These are phyloP conservation scores for Eutrema yunnanense DNA, from an alignment of 345 rosid genomes.

Conservation along the genomic window DNA sequence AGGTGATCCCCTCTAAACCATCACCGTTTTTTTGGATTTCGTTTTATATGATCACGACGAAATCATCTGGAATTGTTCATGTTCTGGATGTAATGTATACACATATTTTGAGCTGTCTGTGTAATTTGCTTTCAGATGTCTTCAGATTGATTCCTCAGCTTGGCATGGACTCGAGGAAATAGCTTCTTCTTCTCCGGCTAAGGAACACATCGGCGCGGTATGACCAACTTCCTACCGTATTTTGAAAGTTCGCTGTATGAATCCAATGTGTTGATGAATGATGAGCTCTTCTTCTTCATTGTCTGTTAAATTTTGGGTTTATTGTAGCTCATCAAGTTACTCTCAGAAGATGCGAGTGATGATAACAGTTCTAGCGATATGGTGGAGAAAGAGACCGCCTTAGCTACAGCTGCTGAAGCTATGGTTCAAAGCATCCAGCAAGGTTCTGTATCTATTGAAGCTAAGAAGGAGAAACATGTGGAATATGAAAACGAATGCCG, in stretches of 20 bases:
- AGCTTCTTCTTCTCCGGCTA: constrained; percentile 65
- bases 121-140: constrained; percentile 39
- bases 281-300: background rate
- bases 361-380: constrained; percentile 38
- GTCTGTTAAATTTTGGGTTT: background rate
- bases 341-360: constrained; percentile 50
- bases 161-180: constrained; percentile 90
- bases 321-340: constrained; percentile 66
- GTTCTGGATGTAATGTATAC: background rate
- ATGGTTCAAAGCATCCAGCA: constrained; percentile 47
- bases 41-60: background rate
- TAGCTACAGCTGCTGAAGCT: constrained; percentile 68
- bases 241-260: background rate
- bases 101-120: background rate
- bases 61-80: background rate
- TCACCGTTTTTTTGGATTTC: background rate
- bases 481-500: constrained; percentile 70
- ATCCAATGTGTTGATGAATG: background rate
- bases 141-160: constrained; percentile 61
- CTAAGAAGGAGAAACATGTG: constrained; percentile 64
- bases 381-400: constrained; percentile 57
- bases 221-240: constrained; percentile 1
- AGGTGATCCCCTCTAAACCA: constrained; percentile 33
- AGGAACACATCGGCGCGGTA: constrained; percentile 82
- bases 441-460: constrained; percentile 44